Conservation (phyloP, 2,329 filamentous ascomycete species). For the Calycina herbarum region DNA sequence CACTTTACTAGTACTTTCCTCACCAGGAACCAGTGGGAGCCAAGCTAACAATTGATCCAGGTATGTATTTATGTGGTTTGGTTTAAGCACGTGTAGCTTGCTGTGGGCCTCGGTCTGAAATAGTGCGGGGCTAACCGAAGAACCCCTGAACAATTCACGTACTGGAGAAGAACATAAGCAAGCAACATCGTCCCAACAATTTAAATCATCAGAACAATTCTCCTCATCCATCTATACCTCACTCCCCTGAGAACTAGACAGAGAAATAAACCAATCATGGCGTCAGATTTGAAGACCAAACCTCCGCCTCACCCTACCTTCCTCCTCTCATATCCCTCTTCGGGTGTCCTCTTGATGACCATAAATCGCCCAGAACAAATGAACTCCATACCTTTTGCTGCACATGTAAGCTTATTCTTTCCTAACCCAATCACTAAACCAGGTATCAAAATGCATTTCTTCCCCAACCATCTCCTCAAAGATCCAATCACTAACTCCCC, state of each 20-base stretch:
- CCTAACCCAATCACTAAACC: not conserved
- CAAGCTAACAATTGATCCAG: too few species aligned
- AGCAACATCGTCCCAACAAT: not conserved
- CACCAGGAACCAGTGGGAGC: too few species aligned
- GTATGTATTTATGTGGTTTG: too few species aligned
- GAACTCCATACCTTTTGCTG: constrained; percentile 46
- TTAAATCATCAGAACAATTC: not conserved
- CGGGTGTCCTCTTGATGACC: constrained; percentile 51
- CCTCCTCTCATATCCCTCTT: constrained; percentile 46
- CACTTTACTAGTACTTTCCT: too few species aligned
- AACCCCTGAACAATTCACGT: not conserved
- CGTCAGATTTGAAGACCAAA: constrained; percentile 14
- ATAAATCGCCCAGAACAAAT: constrained; percentile 51
- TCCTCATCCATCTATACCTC: not conserved
- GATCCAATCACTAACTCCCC: not conserved
- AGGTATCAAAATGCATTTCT: not conserved
- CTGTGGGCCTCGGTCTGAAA: not conserved
- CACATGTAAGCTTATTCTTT: constrained; percentile 35
- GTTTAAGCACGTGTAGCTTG: not conserved
- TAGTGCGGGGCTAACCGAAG: not conserved
- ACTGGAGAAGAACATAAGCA: not conserved
- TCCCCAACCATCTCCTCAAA: not conserved
- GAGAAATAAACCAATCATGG: constrained; percentile 3
- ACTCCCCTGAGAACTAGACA: not conserved
- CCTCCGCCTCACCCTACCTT: constrained; percentile 28